A percentile compares a stretch with the other conserved stretches of the same genome.
Conservation (phyloP, 352 stramenopile species). For the Phytophthora syringae region DNA sequence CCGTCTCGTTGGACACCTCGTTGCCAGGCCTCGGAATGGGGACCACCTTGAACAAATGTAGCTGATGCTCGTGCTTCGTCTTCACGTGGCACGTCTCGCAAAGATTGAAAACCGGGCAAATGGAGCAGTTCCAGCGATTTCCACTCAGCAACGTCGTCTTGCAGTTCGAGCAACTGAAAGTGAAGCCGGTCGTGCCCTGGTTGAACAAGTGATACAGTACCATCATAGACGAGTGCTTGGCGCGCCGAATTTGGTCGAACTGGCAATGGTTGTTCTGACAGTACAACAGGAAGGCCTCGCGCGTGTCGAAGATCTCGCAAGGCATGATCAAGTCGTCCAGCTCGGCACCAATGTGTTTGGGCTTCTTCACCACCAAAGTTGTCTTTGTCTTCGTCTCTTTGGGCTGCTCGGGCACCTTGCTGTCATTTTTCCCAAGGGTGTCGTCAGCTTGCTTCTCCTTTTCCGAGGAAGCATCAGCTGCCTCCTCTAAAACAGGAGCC, state of each 20-base stretch:
- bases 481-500: neutral
- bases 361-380: conserved; percentile 27
- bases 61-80: conserved; percentile 92
- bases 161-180: conserved; percentile 96
- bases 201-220: conserved; percentile 91
- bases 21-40: conserved; percentile 73
- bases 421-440: conserved; percentile 1
- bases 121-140: conserved; percentile 96
- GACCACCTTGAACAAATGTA: conserved; percentile 95
- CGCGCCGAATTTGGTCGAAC: conserved; percentile 83
- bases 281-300: conserved; percentile 91
- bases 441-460: conserved; percentile 31
- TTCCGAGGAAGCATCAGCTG: conserved; percentile 19
- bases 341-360: conserved; percentile 59
- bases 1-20: conserved; percentile 43
- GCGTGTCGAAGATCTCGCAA: conserved; percentile 96
- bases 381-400: conserved; percentile 29
- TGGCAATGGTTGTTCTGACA: conserved; percentile 91
- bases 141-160: conserved; percentile 94
- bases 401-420: conserved; percentile 37
- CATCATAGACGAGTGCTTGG: conserved; percentile 89
- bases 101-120: conserved; percentile 96
- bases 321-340: conserved; percentile 95
- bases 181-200: conserved; percentile 97
- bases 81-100: conserved; percentile 95